phyloP scores from a whole-genome alignment of 202 grass and related monocot genomes.

The Brachypodium distachyon region DNA sequence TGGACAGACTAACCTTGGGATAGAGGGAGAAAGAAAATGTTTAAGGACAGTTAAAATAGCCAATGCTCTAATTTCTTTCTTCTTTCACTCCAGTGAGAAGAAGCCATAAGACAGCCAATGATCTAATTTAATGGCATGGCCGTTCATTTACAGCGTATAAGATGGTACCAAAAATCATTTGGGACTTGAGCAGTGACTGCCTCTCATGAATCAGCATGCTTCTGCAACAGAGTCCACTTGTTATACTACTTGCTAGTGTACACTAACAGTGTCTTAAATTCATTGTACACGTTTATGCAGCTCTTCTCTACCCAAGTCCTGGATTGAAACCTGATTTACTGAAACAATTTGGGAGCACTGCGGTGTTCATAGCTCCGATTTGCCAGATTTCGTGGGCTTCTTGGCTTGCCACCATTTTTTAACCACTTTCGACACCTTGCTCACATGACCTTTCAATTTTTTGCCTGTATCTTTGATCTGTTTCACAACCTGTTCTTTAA shows the following conservation, averaged over 20 bases:
- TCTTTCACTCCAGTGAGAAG: too few relatives aligned
- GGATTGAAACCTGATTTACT: not conserved
- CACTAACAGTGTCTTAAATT: not conserved
- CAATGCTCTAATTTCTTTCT: too few relatives aligned
- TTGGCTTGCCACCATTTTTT: slow-evolving; percentile 76
- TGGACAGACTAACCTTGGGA: slow-evolving; percentile 39
- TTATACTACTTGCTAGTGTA: slow-evolving; percentile 24
- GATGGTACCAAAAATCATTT: not conserved
- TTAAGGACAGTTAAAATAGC: too few relatives aligned
- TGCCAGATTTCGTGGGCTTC: slow-evolving; percentile 35
- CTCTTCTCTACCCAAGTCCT: not conserved
- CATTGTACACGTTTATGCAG: slow-evolving; percentile 19
- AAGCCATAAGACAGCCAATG: not conserved
- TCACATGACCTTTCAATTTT: slow-evolving; percentile 57
- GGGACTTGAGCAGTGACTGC: not conserved
- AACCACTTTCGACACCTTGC: slow-evolving; percentile 44
- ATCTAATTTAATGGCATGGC: not conserved
- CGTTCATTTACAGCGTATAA: slow-evolving; percentile 4
- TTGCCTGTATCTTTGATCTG: slow-evolving; percentile 48
- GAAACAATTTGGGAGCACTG: not conserved
- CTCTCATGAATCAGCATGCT: not conserved
- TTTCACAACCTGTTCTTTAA: slow-evolving; percentile 55
- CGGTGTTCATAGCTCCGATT: slow-evolving; percentile 56
- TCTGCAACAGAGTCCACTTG: not conserved
- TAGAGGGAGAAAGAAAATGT: not conserved